phyloP scores from a whole-genome alignment of 345 rosid genomes.

The Eucalyptus regnans region DNA sequence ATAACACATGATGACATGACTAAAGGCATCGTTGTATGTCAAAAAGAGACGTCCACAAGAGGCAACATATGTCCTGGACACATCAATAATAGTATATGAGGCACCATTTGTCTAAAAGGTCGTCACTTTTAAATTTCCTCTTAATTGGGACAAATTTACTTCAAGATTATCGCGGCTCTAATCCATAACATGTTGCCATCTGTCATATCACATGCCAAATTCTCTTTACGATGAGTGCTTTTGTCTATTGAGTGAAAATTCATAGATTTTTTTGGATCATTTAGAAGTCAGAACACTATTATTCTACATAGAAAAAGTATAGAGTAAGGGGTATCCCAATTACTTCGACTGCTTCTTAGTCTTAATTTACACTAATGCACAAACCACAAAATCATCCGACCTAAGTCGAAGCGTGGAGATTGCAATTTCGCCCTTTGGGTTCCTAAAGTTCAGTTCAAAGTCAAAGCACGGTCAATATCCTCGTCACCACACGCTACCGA shows the following conservation, averaged over 20 bases:
- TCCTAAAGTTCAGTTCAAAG: background rate
- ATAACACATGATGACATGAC: background rate
- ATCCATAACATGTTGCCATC: background rate
- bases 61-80: background rate
- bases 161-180: background rate
- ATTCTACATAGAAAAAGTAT: background rate
- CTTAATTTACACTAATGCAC: background rate
- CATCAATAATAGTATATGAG: background rate
- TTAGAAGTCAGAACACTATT: accelerated
- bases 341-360: background rate
- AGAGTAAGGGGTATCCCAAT: background rate
- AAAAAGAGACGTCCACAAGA: background rate
- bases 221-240: accelerated
- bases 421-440: background rate
- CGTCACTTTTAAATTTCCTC: background rate
- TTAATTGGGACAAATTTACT: background rate
- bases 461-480: background rate
- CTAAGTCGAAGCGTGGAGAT: background rate
- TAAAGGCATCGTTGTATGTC: accelerated
- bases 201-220: accelerated
- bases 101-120: background rate
- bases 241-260: background rate
- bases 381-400: background rate
- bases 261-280: background rate
- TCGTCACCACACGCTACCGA: background rate